A percentile compares a stretch with the other conserved stretches of the same genome.
phyloP scores from a whole-genome alignment of 2,329 filamentous ascomycete genomes.

The Pleoardoris graminearum region DNA sequence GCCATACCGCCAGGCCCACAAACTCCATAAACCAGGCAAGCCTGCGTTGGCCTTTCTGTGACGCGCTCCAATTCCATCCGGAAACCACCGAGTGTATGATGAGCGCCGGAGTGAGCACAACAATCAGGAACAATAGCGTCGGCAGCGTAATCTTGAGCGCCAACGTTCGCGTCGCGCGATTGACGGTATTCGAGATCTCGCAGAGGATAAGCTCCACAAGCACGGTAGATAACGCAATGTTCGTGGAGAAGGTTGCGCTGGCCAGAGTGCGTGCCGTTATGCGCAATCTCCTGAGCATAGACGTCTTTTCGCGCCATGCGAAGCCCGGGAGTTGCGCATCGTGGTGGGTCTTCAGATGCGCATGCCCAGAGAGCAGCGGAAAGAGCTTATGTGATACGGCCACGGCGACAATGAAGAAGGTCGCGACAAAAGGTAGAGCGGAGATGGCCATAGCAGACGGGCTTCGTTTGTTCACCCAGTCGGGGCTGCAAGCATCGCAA shows the following conservation, averaged over 20 bases:
- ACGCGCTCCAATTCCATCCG: slow-evolving; percentile 66
- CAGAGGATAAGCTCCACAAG: slow-evolving; percentile 80
- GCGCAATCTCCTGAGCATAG: slow-evolving; percentile 45
- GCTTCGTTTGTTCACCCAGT: slow-evolving; percentile 48
- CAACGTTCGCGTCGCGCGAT: slow-evolving; percentile 66
- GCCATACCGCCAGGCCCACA: slow-evolving; percentile 67
- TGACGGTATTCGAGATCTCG: slow-evolving; percentile 78
- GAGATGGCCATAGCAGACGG: slow-evolving; percentile 61
- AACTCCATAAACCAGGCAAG: slow-evolving; percentile 67
- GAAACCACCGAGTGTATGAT: slow-evolving; percentile 70
- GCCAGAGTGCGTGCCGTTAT: slow-evolving; percentile 48
- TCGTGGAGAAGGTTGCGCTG: slow-evolving; percentile 72
- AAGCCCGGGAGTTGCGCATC: slow-evolving; percentile 60
- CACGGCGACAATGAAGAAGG: slow-evolving; percentile 66
- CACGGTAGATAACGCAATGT: slow-evolving; percentile 75
- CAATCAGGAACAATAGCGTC: slow-evolving; percentile 70
- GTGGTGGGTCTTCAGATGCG: slow-evolving; percentile 63
- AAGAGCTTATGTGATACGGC: slow-evolving; percentile 71
- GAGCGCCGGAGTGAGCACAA: slow-evolving; percentile 76
- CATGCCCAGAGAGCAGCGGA: slow-evolving; percentile 66
- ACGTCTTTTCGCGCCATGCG: slow-evolving; percentile 26
- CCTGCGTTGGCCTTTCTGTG: slow-evolving; percentile 59
- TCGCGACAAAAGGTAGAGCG: slow-evolving; percentile 68
- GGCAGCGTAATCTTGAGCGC: slow-evolving; percentile 72
- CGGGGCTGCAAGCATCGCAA: slow-evolving; percentile 64